These are phyloP conservation scores for Plenodomus tracheiphilus DNA, from an alignment of 2,329 filamentous ascomycete genomes.

Conservation along the genomic window DNA sequence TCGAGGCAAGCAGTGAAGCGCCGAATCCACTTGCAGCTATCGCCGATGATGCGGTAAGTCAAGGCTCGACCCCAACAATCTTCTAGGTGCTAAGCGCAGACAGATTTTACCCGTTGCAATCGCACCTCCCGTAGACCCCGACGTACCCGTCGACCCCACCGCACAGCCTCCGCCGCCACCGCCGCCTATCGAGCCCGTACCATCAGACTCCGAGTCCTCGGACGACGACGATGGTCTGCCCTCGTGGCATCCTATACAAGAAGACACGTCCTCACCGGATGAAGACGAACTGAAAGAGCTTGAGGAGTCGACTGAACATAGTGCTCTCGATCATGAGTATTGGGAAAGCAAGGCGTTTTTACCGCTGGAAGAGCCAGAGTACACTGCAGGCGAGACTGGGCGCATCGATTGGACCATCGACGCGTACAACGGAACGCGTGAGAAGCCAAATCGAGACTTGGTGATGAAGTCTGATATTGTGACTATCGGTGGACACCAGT, in stretches of 20 bases:
- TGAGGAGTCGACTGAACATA: conserved; percentile 54
- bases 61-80: background rate
- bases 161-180: conserved; percentile 37
- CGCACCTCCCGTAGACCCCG: conserved; percentile 22
- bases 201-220: conserved; percentile 39
- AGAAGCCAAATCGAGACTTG: conserved; percentile 61
- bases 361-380: conserved; percentile 61
- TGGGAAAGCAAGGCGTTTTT: conserved; percentile 62
- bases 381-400: conserved; percentile 56
- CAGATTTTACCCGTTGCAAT: conserved; percentile 6
- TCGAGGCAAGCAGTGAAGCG: conserved; percentile 8
- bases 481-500: conserved; percentile 62
- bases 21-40: conserved; percentile 4
- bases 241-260: conserved; percentile 58
- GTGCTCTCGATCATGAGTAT: conserved; percentile 61
- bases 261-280: conserved; percentile 60
- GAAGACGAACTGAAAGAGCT: conserved; percentile 64
- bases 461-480: conserved; percentile 63
- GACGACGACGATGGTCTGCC: conserved; percentile 43
- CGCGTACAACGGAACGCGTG: conserved; percentile 62
- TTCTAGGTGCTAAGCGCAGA: conserved; percentile 9
- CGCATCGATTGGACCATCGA: conserved; percentile 63
- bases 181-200: conserved; percentile 34
- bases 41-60: conserved; percentile 19
- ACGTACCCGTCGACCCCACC: conserved; percentile 24